Conservation (phyloP, 208 protist species). For the Trypanosoma grayi region DNA sequence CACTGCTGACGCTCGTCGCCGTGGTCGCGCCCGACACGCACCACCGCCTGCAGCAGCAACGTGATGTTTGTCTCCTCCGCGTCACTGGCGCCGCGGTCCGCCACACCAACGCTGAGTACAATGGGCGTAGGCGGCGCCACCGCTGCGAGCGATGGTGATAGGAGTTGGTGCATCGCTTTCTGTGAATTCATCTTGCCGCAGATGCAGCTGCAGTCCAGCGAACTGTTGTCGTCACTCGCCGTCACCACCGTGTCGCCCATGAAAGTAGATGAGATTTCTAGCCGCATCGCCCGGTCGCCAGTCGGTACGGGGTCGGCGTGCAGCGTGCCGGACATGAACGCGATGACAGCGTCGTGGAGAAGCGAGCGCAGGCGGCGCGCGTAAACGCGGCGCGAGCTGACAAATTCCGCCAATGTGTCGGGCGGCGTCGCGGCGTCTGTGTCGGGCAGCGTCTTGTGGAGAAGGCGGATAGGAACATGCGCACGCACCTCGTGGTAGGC, state of each 20-base stretch:
- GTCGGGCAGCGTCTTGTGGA: background rate
- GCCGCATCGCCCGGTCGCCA: background rate
- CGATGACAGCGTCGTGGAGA: slow-evolving; percentile 22
- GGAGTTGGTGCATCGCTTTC: slow-evolving; percentile 12
- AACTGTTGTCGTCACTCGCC: background rate
- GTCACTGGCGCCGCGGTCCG: background rate
- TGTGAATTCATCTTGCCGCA: background rate
- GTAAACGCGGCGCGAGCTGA: slow-evolving; percentile 1
- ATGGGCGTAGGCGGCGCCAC: slow-evolving; percentile 9
- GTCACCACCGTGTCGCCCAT: background rate
- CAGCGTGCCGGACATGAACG: slow-evolving; percentile 3
- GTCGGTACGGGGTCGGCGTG: background rate
- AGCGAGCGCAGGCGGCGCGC: slow-evolving; percentile 13
- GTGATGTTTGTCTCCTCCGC: background rate
- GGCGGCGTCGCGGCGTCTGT: background rate
- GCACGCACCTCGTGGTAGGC: slow-evolving; percentile 19
- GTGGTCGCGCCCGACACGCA: background rate
- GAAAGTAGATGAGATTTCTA: background rate
- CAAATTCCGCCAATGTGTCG: slow-evolving; percentile 23
- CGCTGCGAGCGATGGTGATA: slow-evolving; percentile 2
- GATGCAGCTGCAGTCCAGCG: background rate
- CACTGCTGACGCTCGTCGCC: background rate
- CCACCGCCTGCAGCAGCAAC: slow-evolving; percentile 5
- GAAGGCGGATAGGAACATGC: slow-evolving; percentile 21
- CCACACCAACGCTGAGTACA: background rate